Conservation (phyloP, 2,329 filamentous ascomycete species). For the Fusarium sp. region DNA sequence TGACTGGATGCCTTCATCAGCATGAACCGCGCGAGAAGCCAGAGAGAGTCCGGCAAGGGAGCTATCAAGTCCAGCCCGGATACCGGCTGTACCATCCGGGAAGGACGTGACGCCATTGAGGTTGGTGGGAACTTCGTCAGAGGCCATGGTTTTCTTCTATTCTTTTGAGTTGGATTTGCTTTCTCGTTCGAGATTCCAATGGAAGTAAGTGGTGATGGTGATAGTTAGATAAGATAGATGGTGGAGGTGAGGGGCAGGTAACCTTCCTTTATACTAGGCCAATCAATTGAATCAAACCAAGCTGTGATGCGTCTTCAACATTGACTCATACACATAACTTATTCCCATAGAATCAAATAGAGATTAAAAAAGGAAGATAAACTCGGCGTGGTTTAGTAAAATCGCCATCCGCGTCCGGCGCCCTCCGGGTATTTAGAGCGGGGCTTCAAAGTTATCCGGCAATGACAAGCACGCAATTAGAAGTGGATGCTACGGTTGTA, state of each 20-base stretch:
- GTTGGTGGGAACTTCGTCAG: slow-evolving; percentile 36
- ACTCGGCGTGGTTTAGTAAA: background rate
- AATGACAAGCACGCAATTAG: slow-evolving; percentile 40
- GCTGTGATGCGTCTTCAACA: background rate
- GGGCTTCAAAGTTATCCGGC: slow-evolving; percentile 16
- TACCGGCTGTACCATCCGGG: slow-evolving; percentile 25
- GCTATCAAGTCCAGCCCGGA: slow-evolving; percentile 16
- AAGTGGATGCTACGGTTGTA: slow-evolving; percentile 9
- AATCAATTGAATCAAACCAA: slow-evolving; percentile 3
- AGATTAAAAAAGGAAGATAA: background rate
- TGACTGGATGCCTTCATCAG: slow-evolving; percentile 81
- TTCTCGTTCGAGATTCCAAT: background rate
- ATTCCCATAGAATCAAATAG: background rate
- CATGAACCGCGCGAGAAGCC: slow-evolving; percentile 82
- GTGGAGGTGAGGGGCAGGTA: slow-evolving; percentile 38
- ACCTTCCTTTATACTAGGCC: background rate
- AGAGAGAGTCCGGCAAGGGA: slow-evolving; percentile 58
- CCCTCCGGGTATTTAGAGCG: slow-evolving; percentile 26
- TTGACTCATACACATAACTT: background rate
- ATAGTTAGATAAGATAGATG: background rate
- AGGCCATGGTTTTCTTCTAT: slow-evolving; percentile 36
- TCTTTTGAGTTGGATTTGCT: background rate
- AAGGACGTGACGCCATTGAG: slow-evolving; percentile 8
- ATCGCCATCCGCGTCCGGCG: slow-evolving; percentile 1
- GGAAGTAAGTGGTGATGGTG: slow-evolving; percentile 3